Percentiles rank a stretch among this genome's conserved stretches.
These are phyloP conservation scores for Curvularia verruculosa DNA, from an alignment of 2,329 filamentous ascomycete species.

Conservation along the genomic window DNA sequence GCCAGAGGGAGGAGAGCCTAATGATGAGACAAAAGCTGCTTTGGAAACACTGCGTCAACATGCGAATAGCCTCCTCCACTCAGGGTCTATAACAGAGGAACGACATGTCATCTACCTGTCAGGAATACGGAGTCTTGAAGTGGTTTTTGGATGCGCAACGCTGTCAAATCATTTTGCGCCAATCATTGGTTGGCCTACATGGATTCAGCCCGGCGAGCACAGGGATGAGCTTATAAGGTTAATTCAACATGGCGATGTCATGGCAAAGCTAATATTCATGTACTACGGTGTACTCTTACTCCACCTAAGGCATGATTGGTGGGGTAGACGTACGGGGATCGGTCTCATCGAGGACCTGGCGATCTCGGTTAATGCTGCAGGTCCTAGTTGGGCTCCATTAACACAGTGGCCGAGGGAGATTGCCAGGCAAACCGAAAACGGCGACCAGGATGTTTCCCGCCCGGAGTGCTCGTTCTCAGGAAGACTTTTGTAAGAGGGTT, in stretches of 20 bases:
- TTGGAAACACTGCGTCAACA: not conserved
- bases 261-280: slow-evolving; percentile 16
- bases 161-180: not conserved
- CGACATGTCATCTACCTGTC: slow-evolving; percentile 1
- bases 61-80: not conserved
- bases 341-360: slow-evolving; percentile 11
- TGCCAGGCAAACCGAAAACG: not conserved
- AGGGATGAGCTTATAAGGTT: slow-evolving; percentile 7
- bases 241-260: slow-evolving; percentile 12
- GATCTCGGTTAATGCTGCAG: slow-evolving; percentile 3
- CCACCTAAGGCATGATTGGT: slow-evolving; percentile 12
- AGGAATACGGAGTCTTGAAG: not conserved
- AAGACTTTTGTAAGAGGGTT: not conserved
- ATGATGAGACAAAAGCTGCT: not conserved
- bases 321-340: slow-evolving; percentile 8
- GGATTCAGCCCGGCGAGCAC: slow-evolving; percentile 3
- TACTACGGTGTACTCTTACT: slow-evolving; percentile 19
- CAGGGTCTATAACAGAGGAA: not conserved
- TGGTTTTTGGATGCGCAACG: not conserved
- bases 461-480: not conserved
- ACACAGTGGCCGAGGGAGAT: not conserved
- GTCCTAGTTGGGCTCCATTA: slow-evolving; percentile 4
- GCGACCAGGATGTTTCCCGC: not conserved
- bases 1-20: not conserved
- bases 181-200: slow-evolving; percentile 15